These are phyloP conservation scores for Acer negundo DNA, from an alignment of 345 rosid genomes.

Conservation along the genomic window DNA sequence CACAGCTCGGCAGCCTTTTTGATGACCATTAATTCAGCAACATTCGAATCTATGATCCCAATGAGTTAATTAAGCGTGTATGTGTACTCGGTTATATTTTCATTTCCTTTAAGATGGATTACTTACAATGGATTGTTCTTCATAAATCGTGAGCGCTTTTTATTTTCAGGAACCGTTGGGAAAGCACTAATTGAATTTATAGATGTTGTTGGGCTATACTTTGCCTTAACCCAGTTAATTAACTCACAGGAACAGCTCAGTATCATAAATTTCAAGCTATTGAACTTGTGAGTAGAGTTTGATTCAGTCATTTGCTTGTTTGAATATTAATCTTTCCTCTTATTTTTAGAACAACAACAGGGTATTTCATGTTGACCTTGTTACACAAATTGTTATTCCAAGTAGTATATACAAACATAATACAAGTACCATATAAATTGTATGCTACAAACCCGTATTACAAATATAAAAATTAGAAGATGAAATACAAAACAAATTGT, in stretches of 20 bases:
- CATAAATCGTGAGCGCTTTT: conserved; percentile 1
- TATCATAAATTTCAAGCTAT: conserved; percentile 97
- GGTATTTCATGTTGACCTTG: neutral
- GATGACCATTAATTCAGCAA: no score
- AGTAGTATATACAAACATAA: no score
- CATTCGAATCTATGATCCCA: no score
- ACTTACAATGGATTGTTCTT: neutral
- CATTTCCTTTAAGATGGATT: conserved; percentile 7
- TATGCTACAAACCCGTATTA: no score
- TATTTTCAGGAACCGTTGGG: conserved; percentile 66
- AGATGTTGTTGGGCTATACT: conserved; percentile 96
- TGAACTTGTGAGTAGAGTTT: conserved; percentile 69
- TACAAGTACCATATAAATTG: no score
- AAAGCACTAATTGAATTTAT: conserved; percentile 92
- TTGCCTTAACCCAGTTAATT: conserved; percentile 75
- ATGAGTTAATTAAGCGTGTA: neutral
- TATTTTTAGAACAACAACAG: neutral
- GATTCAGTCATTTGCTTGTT: conserved; percentile 3
- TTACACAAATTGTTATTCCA: no score
- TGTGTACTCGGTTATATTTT: neutral
- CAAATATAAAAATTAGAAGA: no score
- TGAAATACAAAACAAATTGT: no score
- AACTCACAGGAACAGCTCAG: conserved; percentile 89
- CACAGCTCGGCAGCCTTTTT: no score
- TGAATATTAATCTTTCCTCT: neutral